phyloP scores from a whole-genome alignment of 1,284 basidiomycete species.

The Microstroma glucosiphilum region DNA sequence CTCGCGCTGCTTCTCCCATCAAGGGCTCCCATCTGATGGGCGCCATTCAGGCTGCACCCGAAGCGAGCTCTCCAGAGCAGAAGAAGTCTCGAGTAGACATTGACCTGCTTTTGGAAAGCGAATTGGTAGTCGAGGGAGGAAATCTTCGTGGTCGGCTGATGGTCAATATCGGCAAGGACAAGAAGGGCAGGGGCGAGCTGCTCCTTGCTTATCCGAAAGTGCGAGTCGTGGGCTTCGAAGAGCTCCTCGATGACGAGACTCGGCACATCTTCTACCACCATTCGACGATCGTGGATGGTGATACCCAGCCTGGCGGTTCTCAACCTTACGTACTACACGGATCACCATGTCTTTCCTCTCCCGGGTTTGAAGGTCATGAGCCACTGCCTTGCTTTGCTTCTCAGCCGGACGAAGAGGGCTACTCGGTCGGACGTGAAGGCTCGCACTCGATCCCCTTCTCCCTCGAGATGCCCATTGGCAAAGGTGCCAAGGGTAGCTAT shows the following conservation, averaged over 20 bases:
- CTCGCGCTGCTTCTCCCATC: no score
- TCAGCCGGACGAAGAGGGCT: conserved; percentile 65
- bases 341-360: conserved; percentile 30
- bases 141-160: conserved; percentile 68
- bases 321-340: conserved; percentile 47
- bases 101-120: conserved; percentile 71
- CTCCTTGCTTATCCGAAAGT: conserved; percentile 74
- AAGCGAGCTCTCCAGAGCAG: neutral
- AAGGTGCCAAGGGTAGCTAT: conserved; percentile 67
- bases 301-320: conserved; percentile 31
- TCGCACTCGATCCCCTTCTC: conserved; percentile 69
- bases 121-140: conserved; percentile 75
- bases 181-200: conserved; percentile 53
- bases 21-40: no score
- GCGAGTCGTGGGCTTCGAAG: conserved; percentile 78
- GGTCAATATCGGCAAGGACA: conserved; percentile 62
- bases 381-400: conserved; percentile 55
- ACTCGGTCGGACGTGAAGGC: conserved; percentile 58
- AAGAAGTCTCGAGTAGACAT: conserved; percentile 70
- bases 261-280: conserved; percentile 83
- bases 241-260: conserved; percentile 59
- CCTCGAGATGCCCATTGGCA: conserved; percentile 66
- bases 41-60: no score
- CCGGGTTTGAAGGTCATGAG: conserved; percentile 54
- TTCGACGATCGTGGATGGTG: conserved; percentile 58